Conservation (phyloP, 768 basidiomycete species). For the Kwoniella sp. region DNA sequence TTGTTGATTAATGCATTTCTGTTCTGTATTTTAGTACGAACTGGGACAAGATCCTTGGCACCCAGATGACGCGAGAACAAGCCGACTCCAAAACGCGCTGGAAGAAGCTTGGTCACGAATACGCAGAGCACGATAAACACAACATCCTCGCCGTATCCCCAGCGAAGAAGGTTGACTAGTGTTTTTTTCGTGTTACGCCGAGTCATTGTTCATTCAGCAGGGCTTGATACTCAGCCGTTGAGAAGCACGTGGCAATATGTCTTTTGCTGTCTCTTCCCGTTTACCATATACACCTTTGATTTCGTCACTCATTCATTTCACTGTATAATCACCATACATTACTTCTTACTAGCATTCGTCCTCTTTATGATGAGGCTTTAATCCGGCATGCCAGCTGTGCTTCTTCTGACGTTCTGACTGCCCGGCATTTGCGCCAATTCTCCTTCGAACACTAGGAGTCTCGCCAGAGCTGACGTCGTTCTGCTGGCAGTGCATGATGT, state of each 20-base stretch:
- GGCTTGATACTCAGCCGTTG: background rate
- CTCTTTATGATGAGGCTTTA: background rate
- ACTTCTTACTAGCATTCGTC: background rate
- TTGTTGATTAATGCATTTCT: background rate
- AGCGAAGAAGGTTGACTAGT: conserved; percentile 26
- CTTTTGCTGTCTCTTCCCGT: background rate
- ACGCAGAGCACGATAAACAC: conserved; percentile 14
- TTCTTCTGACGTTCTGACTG: background rate
- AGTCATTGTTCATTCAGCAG: background rate
- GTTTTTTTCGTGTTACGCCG: background rate
- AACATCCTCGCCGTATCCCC: conserved; percentile 21
- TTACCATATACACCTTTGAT: background rate
- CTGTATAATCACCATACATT: background rate
- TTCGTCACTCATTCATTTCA: background rate
- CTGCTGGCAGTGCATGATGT: no score
- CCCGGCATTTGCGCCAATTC: no score
- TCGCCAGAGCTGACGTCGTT: no score
- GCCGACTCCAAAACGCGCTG: conserved; percentile 40
- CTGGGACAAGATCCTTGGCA: conserved; percentile 85
- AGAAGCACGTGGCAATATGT: no score
- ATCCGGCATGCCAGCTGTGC: conserved; percentile 1
- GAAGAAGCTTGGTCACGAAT: conserved; percentile 24
- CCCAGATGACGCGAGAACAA: conserved; percentile 61
- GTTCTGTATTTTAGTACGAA: conserved; percentile 62
- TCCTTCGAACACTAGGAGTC: no score